Percentiles rank a stretch among this genome's conserved stretches.
phyloP scores from a whole-genome alignment of 139 green algal genomes.

The Tetraselmis striata region DNA sequence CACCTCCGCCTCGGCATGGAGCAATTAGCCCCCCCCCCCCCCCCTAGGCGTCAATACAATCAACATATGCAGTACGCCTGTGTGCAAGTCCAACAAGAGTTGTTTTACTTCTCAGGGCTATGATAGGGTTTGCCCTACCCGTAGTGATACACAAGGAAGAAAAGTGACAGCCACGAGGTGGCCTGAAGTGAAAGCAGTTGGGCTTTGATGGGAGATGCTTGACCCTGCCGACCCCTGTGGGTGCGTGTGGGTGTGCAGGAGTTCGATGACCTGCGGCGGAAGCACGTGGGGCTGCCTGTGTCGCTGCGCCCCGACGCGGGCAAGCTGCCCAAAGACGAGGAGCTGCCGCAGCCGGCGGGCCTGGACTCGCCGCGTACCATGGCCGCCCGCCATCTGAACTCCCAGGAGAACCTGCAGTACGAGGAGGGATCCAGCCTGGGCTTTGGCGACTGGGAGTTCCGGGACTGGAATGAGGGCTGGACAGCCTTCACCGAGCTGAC shows the following conservation, averaged over 20 bases:
- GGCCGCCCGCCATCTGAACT: not conserved
- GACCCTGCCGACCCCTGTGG: too few relatives aligned
- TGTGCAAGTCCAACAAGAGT: too few relatives aligned
- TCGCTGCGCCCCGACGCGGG: not conserved
- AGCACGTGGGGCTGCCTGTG: not conserved
- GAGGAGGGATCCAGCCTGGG: not conserved
- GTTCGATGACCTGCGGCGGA: not conserved
- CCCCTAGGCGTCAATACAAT: too few relatives aligned
- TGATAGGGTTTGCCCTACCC: too few relatives aligned
- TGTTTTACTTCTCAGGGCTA: too few relatives aligned
- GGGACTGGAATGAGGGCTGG: not conserved
- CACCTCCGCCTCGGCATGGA: too few relatives aligned
- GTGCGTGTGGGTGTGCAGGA: not conserved
- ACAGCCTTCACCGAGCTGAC: not conserved
- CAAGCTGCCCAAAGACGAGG: not conserved
- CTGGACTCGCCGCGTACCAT: not conserved
- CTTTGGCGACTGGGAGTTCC: not conserved
- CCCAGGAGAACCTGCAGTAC: not conserved
- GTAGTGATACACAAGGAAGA: too few relatives aligned
- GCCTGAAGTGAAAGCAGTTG: too few relatives aligned
- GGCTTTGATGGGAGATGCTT: too few relatives aligned
- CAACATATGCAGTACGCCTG: too few relatives aligned
- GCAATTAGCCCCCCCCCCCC: too few relatives aligned
- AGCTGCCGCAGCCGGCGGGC: not conserved
- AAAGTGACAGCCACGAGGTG: too few relatives aligned